These are phyloP conservation scores for Mucor piriformis DNA, from an alignment of 371 early-diverging fungal genomes.

Conservation along the genomic window DNA sequence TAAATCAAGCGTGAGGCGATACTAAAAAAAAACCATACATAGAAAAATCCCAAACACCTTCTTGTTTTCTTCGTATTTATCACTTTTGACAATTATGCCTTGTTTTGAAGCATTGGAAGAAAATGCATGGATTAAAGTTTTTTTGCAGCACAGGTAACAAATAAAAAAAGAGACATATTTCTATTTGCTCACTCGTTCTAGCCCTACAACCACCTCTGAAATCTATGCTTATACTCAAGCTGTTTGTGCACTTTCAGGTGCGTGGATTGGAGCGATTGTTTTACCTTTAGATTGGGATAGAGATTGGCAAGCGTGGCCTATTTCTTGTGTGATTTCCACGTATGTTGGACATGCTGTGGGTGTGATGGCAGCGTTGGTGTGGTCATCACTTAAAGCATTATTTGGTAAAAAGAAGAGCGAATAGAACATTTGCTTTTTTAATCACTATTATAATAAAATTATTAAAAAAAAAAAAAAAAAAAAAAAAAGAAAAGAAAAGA, in stretches of 20 bases:
- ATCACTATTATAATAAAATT: neutral
- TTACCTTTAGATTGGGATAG: constrained; percentile 57
- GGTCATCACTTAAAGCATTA: constrained; percentile 41
- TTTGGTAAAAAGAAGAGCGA: constrained; percentile 50
- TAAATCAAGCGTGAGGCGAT: neutral
- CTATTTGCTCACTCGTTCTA: no score
- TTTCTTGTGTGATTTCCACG: constrained; percentile 52
- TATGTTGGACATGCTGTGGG: constrained; percentile 52
- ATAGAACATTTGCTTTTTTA: constrained; percentile 22
- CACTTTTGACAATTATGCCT: constrained; percentile 41
- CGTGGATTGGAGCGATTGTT: constrained; percentile 58
- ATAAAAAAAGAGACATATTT: neutral
- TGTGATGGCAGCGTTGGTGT: constrained; percentile 45
- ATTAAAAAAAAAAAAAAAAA: neutral
- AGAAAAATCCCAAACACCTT: constrained; percentile 46
- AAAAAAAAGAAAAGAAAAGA: neutral
- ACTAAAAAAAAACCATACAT: neutral
- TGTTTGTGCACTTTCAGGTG: constrained; percentile 44
- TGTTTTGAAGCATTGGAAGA: constrained; percentile 30
- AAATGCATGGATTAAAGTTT: constrained; percentile 37
- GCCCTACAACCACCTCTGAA: constrained; percentile 42
- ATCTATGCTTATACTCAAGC: constrained; percentile 52
- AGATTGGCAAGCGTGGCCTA: constrained; percentile 59
- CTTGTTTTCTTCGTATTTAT: constrained; percentile 44
- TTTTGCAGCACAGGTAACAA: constrained; percentile 46